Base-by-base conservation (phyloP, 805 yeast genomes). In the Torulaspora quercuum region DNA sequence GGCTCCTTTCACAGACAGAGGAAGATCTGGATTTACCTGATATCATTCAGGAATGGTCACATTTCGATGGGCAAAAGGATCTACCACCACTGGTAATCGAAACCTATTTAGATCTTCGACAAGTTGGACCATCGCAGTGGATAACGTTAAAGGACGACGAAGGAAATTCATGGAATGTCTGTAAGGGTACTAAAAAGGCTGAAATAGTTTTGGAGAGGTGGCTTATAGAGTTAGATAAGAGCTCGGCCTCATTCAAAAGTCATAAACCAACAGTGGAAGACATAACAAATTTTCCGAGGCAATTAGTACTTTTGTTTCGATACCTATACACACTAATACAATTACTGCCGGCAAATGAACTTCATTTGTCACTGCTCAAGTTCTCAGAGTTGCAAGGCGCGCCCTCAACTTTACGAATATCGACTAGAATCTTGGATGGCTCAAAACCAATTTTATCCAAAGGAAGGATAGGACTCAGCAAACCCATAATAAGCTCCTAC, bases 131-230 rank as follows among this genome's bases (percentile, higher is more conserved):
- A 1, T 72, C 75, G 26, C 85, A 82, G 44, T 67, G 77, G 13
- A 68, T 84, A 19, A 72, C 78, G 21, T 57, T 84, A 25, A 66
- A 66, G 18, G 89, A 82, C 48, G 70, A 69, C 3, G 68, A 69
- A 6, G 73, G 70, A 15, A 68, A 68, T 44, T 52, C 70, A 9
- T 78, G 82, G 73, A 65, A 73, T 7, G 79, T 79, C 8, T 67
- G 81, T 7, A 75, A 70, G 41, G 82, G 81, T 9, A 68, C 73
- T 3, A 76, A 74, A 51, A 82, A 82, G 51, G 70, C 76, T 11
- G 97, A 90, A 59, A 75, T 92, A n/a, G 96, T 92, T 2, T 64
- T 92, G 39, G 98, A 92, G 55, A 72, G 98, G 41, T 92, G 98
- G 98, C 68, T 87, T 15, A 64, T 92, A 21, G 95, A 89, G 57